Conservation (phyloP, 192 early-diverging fungal genomes). For the Coemansia biformis region DNA sequence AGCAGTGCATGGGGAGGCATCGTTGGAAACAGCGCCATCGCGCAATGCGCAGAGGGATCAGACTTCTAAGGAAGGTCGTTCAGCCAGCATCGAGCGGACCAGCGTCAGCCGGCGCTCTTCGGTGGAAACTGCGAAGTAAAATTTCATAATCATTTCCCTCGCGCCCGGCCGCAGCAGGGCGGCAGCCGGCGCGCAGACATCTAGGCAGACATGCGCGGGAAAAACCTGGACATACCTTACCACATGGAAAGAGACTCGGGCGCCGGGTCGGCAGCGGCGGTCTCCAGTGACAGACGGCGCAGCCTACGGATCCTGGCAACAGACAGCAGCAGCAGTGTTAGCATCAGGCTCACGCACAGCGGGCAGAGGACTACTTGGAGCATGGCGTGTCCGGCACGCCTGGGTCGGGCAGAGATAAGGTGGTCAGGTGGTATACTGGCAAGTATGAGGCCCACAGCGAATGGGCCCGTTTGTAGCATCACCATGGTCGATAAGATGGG, state of each 20-base stretch:
- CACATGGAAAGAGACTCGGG: not conserved
- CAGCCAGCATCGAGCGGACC: conserved; percentile 29
- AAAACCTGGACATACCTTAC: conserved; percentile 6
- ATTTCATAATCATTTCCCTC: conserved; percentile 25
- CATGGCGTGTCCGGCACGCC: too few relatives aligned
- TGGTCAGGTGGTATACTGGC: conserved; percentile 39
- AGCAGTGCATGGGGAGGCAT: too few relatives aligned
- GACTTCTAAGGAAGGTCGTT: conserved; percentile 51
- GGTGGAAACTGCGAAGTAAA: conserved; percentile 51
- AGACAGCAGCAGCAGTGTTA: not conserved
- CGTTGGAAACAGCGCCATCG: too few relatives aligned
- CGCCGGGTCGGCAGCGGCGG: not conserved
- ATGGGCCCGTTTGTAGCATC: conserved; percentile 31
- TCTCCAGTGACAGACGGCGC: too few relatives aligned
- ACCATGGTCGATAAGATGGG: conserved; percentile 46
- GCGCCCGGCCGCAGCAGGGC: not conserved
- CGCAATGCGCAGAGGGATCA: conserved; percentile 12
- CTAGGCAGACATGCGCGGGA: not conserved
- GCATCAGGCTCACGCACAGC: too few relatives aligned
- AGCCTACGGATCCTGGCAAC: too few relatives aligned
- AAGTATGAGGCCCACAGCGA: conserved; percentile 51
- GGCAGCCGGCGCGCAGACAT: too few relatives aligned
- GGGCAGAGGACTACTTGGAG: too few relatives aligned
- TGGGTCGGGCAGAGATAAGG: too few relatives aligned
- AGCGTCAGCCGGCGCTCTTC: conserved; percentile 18